Evolutionary conservation across 208 protist genomes (phyloP), one percentile per base, ranked within the genome.

Genomic region (Tritrichomonas foetus): DNA sequence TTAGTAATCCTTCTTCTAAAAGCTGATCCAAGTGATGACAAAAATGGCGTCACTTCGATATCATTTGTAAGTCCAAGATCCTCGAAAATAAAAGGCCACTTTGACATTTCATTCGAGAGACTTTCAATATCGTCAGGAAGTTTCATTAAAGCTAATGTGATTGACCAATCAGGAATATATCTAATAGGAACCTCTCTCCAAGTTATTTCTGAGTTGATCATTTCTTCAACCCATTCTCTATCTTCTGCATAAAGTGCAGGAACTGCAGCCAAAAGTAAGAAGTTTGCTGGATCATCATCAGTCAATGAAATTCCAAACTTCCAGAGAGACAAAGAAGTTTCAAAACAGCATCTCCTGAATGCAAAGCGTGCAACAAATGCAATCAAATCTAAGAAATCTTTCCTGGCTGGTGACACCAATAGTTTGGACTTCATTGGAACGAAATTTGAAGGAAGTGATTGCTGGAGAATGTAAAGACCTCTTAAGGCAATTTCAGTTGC

Each of bases 241-340:
- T 84, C 74, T 11, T 53, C n/a, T 84, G 74, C 74, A 84, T 84
- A 84, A 5, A 84, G 25, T n/a, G 74, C 74, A 53, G 74, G 41
- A 84, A 84, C 44, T 47, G 74, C 41, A 53, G 74, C 36, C 25
- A 84, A 44, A 84, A 84, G 74, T 8, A 84, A 8, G 44, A 84
- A 84, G 36, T 84, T 44, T 53, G 3, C 36, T 53, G 74, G n/a
- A n/a, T 84, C 41, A n/a, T 44, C 74, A 84, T 53, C 41, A 39
- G 74, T 84, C 1, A 84, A 39, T 1, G 11, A 53, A 53, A 84
- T 49, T 1, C 74, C 74, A 44, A 84, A 84, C 41, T 53, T 49
- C 74, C 74, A 84, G 0, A 84, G 30, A 53, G 36, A 13, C 16
- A 16, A 25, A 25, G 74, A 49, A 30, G 74, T 53, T 44, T 84